Base-by-base conservation (phyloP, 352 stramenopile genomes). In the Globisporangium ultimum region DNA sequence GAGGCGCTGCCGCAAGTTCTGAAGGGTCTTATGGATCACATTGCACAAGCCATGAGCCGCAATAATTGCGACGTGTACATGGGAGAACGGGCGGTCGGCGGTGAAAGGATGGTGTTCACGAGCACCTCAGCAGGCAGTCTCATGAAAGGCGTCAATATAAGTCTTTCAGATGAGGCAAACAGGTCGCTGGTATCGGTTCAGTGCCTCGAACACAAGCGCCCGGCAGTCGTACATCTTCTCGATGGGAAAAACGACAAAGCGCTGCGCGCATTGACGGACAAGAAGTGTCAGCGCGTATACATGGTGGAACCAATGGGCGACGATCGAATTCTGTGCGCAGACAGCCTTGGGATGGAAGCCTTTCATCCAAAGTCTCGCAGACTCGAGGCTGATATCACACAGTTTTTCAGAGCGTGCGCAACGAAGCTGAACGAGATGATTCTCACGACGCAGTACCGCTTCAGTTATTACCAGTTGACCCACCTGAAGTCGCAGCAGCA, bases 361-460 rank as follows among this genome's bases (percentile, higher is more conserved):
- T 76, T 91, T 60, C 60, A 84, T 15, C 48, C 49, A 3, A 59
- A 74, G 13, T 55, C 70, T 9, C 38, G 55, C 13, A 53, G 48
- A n/a, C 55, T 93, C 1, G 84, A 93, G 40, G n/a, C 20, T 8
- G 84, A 87, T 53, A 55, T 89, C 5, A 14, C 88, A 21, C 24
- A 46, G 2, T 92, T 92, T 63, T 62, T 93, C 13, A 47, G 64
- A 12, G 40, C 60, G 1, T 65, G 50, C 11, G 74, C 78, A 0
- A 21, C 50, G n/a, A 66, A 55, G 24, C 60, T 91, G 1, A 68
- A 75, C 20, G 53, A 72, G 6, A 57, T 64, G 1, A 72, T 90
- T 22, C 38, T 76, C 2, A 61, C 55, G 1, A 74, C 72, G 1
- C 76, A 63, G 3, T 75, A 79, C 22, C 70, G 76, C 1, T 54